Evolutionary conservation across 305 asterid species (phyloP), one percentile per base, ranked within the genome.

Genomic region (Fraxinus dipetala): DNA sequence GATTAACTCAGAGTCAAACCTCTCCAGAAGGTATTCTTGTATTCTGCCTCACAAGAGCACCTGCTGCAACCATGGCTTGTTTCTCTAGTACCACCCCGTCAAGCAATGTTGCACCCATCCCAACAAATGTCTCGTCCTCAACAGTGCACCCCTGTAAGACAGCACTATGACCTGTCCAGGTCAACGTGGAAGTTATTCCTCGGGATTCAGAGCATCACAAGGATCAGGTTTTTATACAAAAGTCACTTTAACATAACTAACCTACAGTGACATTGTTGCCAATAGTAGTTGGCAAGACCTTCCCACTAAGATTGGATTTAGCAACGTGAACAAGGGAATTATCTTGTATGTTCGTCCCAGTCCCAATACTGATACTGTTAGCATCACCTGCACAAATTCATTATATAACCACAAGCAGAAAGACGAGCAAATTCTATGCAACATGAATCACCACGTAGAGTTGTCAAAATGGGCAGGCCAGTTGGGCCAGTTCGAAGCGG

Each of bases 1-100:
- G 76, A 72, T 31, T 73, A 6, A 10, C 28, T 34, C 5, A 36
- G 24, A 72, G 45, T 20, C 95, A 45, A 80, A 95, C 99, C 99
- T 96, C 98, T 79, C 98, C 94, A 38, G 88, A 83, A 67, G 98
- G 97, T 78, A 96, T 90, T 87, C 95, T 91, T 31, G 98, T 93
- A 74, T 92, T 90, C 90, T 94, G 98, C 80, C 98, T 91, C 74
- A 96, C 99, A 86, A 93, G 99, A 40, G 99, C 98, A 83, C 99
- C 99, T 76, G 98, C 98, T 86, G 99, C 99, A 85, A 96, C 97
- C 99, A 96, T 94, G 28, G 98, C 94, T 80, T 96, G 89, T 86
- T 96, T 96, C 87, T 96, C 98, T 69, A 96, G 88, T 74, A 92
- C 91, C 48, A 90, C 99, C 35, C 99, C 99, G 77, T 94, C 99